Conservation (phyloP, 352 stramenopile species). For the Globisporangium nodosum region DNA sequence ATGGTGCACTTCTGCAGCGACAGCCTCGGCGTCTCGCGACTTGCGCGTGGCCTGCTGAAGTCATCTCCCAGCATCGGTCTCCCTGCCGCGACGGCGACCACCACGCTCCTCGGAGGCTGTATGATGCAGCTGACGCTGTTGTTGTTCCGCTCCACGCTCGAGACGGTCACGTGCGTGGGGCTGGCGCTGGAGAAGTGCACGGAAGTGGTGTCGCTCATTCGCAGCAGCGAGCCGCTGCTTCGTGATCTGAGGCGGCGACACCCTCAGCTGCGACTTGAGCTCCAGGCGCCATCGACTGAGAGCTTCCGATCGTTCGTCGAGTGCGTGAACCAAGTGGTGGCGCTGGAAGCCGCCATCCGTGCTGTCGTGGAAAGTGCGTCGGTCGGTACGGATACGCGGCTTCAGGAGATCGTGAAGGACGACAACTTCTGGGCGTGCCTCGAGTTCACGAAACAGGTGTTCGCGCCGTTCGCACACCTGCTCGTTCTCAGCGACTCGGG, state of each 20-base stretch:
- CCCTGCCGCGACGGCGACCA: background rate
- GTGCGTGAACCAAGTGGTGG: constrained; percentile 16
- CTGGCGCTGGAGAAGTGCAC: constrained; percentile 16
- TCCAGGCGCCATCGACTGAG: constrained; percentile 2
- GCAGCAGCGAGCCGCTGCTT: constrained; percentile 2
- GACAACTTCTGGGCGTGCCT: constrained; percentile 25
- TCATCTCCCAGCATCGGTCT: background rate
- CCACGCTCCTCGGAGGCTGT: constrained; percentile 15
- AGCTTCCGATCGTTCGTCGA: constrained; percentile 17
- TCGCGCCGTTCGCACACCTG: constrained; percentile 22
- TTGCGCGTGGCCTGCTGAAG: constrained; percentile 5
- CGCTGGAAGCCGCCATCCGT: constrained; percentile 3
- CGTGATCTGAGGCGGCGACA: background rate
- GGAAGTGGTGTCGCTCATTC: constrained; percentile 13
- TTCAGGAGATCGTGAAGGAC: constrained; percentile 1
- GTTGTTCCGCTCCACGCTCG: constrained; percentile 16
- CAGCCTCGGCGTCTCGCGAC: constrained; percentile 7
- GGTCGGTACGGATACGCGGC: background rate
- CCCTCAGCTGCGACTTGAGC: background rate
- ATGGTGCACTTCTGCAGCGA: constrained; percentile 31
- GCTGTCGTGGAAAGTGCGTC: no score
- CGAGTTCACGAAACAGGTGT: constrained; percentile 8
- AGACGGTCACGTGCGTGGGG: constrained; percentile 16
- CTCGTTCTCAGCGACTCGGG: constrained; percentile 23
- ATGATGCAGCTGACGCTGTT: constrained; percentile 30